Base-by-base conservation (phyloP, 345 rosid genomes). In the Aquilaria malaccensis region DNA sequence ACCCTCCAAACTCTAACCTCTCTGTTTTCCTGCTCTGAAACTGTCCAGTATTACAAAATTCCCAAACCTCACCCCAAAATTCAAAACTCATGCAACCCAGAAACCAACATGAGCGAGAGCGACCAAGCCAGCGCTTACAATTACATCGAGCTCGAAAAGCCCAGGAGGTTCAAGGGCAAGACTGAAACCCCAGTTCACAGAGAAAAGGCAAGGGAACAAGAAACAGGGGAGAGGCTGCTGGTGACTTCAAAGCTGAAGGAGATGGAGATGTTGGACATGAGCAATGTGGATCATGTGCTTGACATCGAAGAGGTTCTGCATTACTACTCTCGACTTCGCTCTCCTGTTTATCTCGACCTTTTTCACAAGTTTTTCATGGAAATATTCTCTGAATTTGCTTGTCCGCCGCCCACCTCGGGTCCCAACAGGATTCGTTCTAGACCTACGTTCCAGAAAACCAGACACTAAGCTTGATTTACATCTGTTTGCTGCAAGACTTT, bases 301-400 rank as follows among this genome's bases (percentile, higher is more conserved):
- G 96, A 88, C 76, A 67, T 91, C 5, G 83, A 84, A 74, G 91
- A 91, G 75, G 82, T 91, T 64, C 72, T 85, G 3, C 80, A 85
- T 65, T 91, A 82, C 72, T 91, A 91, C 71, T 85, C 96, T 41
- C 76, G 88, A 31, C 83, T 91, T 14, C 80, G 81, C 4, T 91
- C 82, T 11, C 80, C 87, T 33, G 81, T 81, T 45, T 91, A 84
- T 74, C 56, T 80, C 11, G 91, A 83, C 50, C 82, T 91, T 45
- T 81, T 85, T 32, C 96, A 91, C 52, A 76, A 72, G 63, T 84
- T 87, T 68, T 88, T 91, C 83, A 65, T 79, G 72, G 91, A 91
- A 11, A 74, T 91, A 22, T 85, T 76, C 55, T 66, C 78, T 10
- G 97, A 91, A 15, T 63, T 82, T 46, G 43, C 43, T 37, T 2